Percentiles rank a stretch among this genome's conserved stretches.
Evolutionary conservation across 495 filamentous ascomycete species (phyloP).

Genomic region (Xylaria bambusicola): DNA sequence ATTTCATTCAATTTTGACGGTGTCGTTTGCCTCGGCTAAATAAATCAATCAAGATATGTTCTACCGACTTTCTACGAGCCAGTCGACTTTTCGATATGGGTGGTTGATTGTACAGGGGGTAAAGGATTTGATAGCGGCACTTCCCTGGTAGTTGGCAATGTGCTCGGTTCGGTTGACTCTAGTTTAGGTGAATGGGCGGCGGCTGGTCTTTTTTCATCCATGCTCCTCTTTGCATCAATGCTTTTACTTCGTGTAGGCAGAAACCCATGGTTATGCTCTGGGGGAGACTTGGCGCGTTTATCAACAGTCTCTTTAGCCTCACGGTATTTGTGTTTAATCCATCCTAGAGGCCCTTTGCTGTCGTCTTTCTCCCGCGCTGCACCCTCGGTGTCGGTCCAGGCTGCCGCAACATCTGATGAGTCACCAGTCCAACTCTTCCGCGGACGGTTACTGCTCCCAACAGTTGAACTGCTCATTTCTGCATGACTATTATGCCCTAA

Average conservation of each 20-base stretch:
- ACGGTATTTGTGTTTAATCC: slow-evolving; percentile 81
- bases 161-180: slow-evolving; percentile 14
- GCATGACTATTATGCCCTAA: slow-evolving; percentile 65
- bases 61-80: slow-evolving; percentile 24
- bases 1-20: slow-evolving; percentile 20
- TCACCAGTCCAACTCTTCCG: slow-evolving; percentile 60
- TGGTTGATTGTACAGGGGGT: slow-evolving; percentile 23
- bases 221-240: slow-evolving; percentile 40
- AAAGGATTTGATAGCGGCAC: slow-evolving; percentile 24
- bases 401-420: slow-evolving; percentile 44
- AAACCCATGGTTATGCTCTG: slow-evolving; percentile 34
- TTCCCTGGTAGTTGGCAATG: slow-evolving; percentile 22
- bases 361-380: slow-evolving; percentile 51
- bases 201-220: slow-evolving; percentile 28
- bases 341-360: slow-evolving; percentile 73
- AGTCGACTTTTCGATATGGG: slow-evolving; percentile 25
- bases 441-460: slow-evolving; percentile 59
- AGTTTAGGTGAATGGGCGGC: too few relatives aligned
- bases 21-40: slow-evolving; percentile 25
- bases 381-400: slow-evolving; percentile 41
- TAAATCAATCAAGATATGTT: slow-evolving; percentile 11
- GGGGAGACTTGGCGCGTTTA: slow-evolving; percentile 48
- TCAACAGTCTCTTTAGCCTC: slow-evolving; percentile 71
- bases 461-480: slow-evolving; percentile 66
- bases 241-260: slow-evolving; percentile 43